Conservation (phyloP, 2,329 filamentous ascomycete genomes). For the Scedosporium minutisporum region DNA sequence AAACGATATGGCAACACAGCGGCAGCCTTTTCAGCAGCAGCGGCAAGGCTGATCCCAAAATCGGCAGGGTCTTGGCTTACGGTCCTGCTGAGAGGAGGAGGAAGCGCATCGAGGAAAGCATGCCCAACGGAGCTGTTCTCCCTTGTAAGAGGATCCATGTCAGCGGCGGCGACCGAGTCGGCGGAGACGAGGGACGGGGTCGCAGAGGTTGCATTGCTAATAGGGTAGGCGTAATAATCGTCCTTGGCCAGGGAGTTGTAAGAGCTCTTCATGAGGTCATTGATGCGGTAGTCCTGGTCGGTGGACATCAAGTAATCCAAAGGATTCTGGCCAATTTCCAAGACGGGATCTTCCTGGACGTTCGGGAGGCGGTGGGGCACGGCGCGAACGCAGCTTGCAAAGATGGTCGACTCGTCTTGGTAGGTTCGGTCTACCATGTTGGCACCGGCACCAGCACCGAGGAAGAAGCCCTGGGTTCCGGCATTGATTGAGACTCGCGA, state of each 20-base stretch:
- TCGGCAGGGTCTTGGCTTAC: slow-evolving; percentile 15
- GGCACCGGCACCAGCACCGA: not conserved
- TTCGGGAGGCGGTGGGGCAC: slow-evolving; percentile 19
- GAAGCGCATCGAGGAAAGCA: slow-evolving; percentile 24
- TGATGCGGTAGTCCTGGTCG: slow-evolving; percentile 16
- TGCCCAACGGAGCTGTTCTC: slow-evolving; percentile 30
- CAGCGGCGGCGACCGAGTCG: slow-evolving; percentile 25
- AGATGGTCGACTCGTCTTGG: slow-evolving; percentile 20
- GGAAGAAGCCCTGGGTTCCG: not conserved
- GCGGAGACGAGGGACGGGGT: slow-evolving; percentile 35
- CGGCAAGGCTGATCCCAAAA: slow-evolving; percentile 9
- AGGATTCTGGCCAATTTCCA: slow-evolving; percentile 27
- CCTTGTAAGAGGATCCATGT: slow-evolving; percentile 28
- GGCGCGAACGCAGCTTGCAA: slow-evolving; percentile 5
- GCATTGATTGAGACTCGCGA: not conserved
- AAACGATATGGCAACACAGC: slow-evolving; percentile 21
- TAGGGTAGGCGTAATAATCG: slow-evolving; percentile 10
- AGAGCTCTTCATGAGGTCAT: slow-evolving; percentile 12
- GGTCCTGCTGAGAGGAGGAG: slow-evolving; percentile 26
- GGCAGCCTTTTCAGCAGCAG: slow-evolving; percentile 19
- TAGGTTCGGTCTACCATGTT: slow-evolving; percentile 18
- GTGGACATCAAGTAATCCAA: slow-evolving; percentile 25
- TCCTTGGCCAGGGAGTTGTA: slow-evolving; percentile 14
- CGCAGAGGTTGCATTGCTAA: slow-evolving; percentile 22
- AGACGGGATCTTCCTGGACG: slow-evolving; percentile 24